phyloP scores from a whole-genome alignment of 768 basidiomycete genomes.

The Tylopilus subfusipes region DNA sequence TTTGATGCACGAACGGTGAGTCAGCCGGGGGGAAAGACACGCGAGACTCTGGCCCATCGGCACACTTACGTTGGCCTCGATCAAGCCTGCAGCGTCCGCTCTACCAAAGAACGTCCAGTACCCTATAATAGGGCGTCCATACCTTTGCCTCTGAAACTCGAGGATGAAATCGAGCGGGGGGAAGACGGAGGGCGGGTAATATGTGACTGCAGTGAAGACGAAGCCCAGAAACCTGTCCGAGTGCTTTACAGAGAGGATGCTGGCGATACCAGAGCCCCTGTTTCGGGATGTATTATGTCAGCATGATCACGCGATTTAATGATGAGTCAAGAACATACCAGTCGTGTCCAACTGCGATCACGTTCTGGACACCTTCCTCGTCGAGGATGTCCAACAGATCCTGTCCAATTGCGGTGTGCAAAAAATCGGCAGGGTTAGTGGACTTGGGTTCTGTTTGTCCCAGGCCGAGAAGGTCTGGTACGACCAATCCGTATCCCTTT shows the following conservation, averaged over 20 bases:
- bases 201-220: constrained; percentile 36
- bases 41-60: too few relatives aligned
- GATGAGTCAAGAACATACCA: constrained; percentile 25
- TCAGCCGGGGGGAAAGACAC: not conserved
- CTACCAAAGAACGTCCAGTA: constrained; percentile 40
- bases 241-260: constrained; percentile 37
- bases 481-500: constrained; percentile 42
- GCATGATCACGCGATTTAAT: not conserved
- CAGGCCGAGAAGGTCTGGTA: constrained; percentile 47
- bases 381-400: constrained; percentile 41
- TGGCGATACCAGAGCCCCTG: constrained; percentile 36
- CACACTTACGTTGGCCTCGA: constrained; percentile 34
- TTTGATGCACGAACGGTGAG: not conserved
- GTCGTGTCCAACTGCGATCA: constrained; percentile 40
- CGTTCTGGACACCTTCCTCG: constrained; percentile 30
- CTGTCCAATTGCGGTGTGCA: constrained; percentile 22
- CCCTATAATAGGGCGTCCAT: constrained; percentile 39
- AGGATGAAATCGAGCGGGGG: constrained; percentile 28
- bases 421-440: constrained; percentile 25
- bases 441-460: constrained; percentile 44
- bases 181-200: constrained; percentile 26
- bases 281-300: constrained; percentile 2
- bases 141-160: constrained; percentile 22
- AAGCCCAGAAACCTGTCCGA: constrained; percentile 41
- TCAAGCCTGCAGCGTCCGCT: constrained; percentile 30